phyloP scores from a whole-genome alignment of 2,329 filamentous ascomycete genomes.

The Shiraia sp. region DNA sequence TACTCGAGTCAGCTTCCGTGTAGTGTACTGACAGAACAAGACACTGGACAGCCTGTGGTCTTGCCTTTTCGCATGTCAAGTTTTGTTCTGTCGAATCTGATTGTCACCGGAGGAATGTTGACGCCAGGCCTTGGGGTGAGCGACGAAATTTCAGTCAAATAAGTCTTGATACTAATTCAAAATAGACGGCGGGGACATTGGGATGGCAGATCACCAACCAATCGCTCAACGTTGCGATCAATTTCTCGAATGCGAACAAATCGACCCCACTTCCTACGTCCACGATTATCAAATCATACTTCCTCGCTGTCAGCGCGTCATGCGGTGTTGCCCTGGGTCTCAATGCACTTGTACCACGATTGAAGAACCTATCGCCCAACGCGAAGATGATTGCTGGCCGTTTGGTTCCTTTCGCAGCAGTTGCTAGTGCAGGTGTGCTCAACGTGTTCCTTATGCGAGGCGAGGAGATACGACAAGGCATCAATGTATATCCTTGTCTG shows the following conservation, averaged over 20 bases:
- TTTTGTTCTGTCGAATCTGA: conserved; percentile 89
- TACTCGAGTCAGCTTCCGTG: background rate
- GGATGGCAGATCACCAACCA: conserved; percentile 97
- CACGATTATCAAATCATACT: conserved; percentile 86
- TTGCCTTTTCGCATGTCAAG: conserved; percentile 97
- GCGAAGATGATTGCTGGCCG: conserved; percentile 77
- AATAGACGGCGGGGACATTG: conserved; percentile 78
- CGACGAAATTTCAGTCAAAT: conserved; percentile 1
- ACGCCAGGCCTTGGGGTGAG: conserved; percentile 78
- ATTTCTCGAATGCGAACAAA: conserved; percentile 97
- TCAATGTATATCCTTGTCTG: conserved; percentile 86
- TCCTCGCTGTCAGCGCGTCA: conserved; percentile 86
- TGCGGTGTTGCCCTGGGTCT: conserved; percentile 92
- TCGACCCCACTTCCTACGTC: conserved; percentile 82
- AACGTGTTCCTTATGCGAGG: conserved; percentile 98
- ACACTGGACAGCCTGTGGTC: conserved; percentile 89
- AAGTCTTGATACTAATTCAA: conserved; percentile 20
- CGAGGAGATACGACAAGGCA: conserved; percentile 90
- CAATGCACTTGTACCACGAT: conserved; percentile 83
- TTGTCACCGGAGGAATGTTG: conserved; percentile 96
- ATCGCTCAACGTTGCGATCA: conserved; percentile 97
- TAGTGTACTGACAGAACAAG: conserved; percentile 52
- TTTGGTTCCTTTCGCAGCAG: conserved; percentile 95
- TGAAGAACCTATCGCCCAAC: conserved; percentile 74
- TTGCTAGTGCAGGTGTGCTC: conserved; percentile 85